These are phyloP conservation scores for Colletotrichum melonis DNA, from an alignment of 2,329 filamentous ascomycete genomes.

Conservation along the genomic window DNA sequence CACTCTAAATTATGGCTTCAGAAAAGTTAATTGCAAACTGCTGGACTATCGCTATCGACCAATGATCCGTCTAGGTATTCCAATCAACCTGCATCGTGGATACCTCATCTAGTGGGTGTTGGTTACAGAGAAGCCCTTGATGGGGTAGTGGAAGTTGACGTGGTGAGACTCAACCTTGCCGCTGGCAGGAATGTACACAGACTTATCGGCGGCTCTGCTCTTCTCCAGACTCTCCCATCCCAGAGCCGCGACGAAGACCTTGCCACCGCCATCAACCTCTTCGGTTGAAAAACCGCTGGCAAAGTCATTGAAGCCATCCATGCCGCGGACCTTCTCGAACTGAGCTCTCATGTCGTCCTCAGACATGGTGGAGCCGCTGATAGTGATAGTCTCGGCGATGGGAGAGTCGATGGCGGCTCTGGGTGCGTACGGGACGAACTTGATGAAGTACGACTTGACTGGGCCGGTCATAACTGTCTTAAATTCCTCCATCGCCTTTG, in stretches of 20 bases:
- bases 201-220: conserved; percentile 30
- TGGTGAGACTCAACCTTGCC: conserved; percentile 24
- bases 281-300: conserved; percentile 14
- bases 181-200: conserved; percentile 9
- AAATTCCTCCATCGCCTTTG: conserved; percentile 8
- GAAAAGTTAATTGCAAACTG: neutral
- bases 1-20: neutral
- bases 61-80: neutral
- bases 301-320: conserved; percentile 24
- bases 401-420: conserved; percentile 29
- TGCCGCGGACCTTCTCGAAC: conserved; percentile 14
- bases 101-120: conserved; percentile 14
- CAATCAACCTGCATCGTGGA: neutral
- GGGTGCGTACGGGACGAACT: conserved; percentile 29
- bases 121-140: conserved; percentile 30
- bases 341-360: conserved; percentile 24
- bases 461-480: conserved; percentile 17
- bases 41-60: neutral
- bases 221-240: conserved; percentile 29
- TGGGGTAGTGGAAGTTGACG: conserved; percentile 28
- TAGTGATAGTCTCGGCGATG: conserved; percentile 24
- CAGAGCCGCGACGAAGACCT: conserved; percentile 25
- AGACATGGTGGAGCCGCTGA: conserved; percentile 2
- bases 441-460: conserved; percentile 24
- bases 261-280: conserved; percentile 8